phyloP scores from a whole-genome alignment of 257 asterid species.

The Mentha longifolia region DNA sequence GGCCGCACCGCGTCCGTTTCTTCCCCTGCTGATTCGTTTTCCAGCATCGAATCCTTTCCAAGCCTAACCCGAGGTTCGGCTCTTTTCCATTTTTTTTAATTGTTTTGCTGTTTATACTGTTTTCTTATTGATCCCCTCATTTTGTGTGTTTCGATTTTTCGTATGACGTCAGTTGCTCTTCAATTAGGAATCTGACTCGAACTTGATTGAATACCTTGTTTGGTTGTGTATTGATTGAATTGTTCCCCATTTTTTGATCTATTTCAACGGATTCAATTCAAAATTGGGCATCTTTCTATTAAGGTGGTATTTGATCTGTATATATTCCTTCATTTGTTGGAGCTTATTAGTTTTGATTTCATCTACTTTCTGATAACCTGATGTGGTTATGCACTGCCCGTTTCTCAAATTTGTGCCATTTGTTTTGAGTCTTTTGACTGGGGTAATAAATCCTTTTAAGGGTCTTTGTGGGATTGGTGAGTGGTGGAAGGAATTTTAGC shows the following conservation, averaged over 20 bases:
- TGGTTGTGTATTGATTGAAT: constrained; percentile 7
- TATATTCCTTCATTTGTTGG: constrained; percentile 12
- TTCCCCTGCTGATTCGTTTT: constrained; percentile 32
- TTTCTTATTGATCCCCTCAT: not conserved
- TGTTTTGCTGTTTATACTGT: not conserved
- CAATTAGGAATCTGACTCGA: constrained; percentile 2
- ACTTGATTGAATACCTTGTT: not conserved
- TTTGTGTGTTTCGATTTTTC: not conserved
- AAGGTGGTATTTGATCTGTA: not conserved
- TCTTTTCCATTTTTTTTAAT: not conserved
- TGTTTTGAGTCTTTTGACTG: not conserved
- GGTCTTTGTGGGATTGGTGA: constrained; percentile 2
- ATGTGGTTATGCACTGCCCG: not conserved
- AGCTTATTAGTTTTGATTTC: not conserved
- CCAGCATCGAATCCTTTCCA: constrained; percentile 34
- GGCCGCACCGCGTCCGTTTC: constrained; percentile 38
- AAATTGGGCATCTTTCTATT: not conserved
- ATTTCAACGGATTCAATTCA: constrained; percentile 2
- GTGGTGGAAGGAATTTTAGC: not conserved
- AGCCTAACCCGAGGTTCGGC: constrained; percentile 64
- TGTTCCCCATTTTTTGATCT: constrained; percentile 7
- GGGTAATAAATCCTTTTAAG: not conserved
- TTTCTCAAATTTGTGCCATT: not conserved
- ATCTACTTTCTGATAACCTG: not conserved
- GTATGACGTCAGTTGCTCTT: too few relatives aligned